Percentiles rank a stretch among this genome's conserved stretches.
Evolutionary conservation across 208 protist species (phyloP).

Genomic region (Crithidia mellificae): DNA sequence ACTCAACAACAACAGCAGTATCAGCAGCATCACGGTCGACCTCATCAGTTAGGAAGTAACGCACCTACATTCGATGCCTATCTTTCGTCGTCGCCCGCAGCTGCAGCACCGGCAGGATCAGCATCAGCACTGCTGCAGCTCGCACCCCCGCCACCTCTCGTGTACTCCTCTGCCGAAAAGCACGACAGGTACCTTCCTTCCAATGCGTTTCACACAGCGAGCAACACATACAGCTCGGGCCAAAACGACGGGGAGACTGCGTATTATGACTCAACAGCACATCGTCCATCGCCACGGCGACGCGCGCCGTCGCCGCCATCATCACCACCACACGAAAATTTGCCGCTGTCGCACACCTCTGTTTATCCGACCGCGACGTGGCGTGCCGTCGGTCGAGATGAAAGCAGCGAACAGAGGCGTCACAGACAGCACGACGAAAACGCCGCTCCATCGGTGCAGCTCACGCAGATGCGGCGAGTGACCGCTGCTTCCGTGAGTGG

Average conservation of each 20-base stretch:
- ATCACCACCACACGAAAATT: background rate
- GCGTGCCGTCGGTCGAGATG: too few species aligned
- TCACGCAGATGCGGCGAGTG: background rate
- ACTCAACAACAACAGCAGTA: background rate
- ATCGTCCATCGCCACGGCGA: conserved; percentile 1
- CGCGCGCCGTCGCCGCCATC: background rate
- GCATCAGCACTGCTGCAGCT: background rate
- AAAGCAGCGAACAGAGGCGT: background rate
- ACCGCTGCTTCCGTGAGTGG: too few species aligned
- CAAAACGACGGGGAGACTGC: too few species aligned
- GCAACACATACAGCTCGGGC: too few species aligned
- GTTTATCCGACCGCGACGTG: too few species aligned
- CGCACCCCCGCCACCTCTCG: conserved; percentile 1
- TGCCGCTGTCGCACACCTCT: background rate
- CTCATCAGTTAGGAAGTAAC: too few species aligned
- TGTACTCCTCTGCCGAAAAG: background rate
- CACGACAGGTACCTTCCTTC: background rate
- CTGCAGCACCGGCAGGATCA: background rate
- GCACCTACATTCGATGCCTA: too few species aligned
- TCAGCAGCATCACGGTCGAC: background rate
- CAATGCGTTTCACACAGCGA: background rate
- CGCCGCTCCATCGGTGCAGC: background rate
- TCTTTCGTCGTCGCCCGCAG: background rate
- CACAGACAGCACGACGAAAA: background rate
- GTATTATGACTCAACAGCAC: too few species aligned